A percentile compares a stretch with the other conserved stretches of the same genome.
These are phyloP conservation scores for Phytopythium chamaehyphon DNA, from an alignment of 352 stramenopile genomes.

Conservation along the genomic window DNA sequence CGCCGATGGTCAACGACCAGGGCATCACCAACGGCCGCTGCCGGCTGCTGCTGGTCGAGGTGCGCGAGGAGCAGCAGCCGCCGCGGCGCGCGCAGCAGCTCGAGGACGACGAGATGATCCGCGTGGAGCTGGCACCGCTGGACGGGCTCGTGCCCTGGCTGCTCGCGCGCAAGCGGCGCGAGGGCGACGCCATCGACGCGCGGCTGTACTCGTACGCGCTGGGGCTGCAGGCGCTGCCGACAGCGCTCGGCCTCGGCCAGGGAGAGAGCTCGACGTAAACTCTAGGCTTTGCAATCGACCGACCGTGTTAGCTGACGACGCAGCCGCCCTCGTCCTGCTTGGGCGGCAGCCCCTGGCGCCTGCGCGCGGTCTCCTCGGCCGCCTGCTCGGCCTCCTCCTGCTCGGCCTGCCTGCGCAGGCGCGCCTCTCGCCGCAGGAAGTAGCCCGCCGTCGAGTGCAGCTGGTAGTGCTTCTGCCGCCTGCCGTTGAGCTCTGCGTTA, in stretches of 20 bases:
- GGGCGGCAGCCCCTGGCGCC: slow-evolving; percentile 4
- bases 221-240: slow-evolving; percentile 33
- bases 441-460: slow-evolving; percentile 58
- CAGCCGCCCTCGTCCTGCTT: slow-evolving; percentile 14
- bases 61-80: slow-evolving; percentile 36
- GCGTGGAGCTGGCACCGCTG: slow-evolving; percentile 53
- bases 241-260: slow-evolving; percentile 6
- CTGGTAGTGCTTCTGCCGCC: slow-evolving; percentile 72
- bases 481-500: slow-evolving; percentile 10
- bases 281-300: neutral
- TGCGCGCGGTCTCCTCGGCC: slow-evolving; percentile 13
- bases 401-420: slow-evolving; percentile 41
- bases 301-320: slow-evolving; percentile 18
- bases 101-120: slow-evolving; percentile 70
- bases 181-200: slow-evolving; percentile 51
- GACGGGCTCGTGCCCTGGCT: slow-evolving; percentile 67
- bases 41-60: slow-evolving; percentile 57
- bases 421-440: slow-evolving; percentile 66
- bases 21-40: slow-evolving; percentile 73
- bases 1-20: slow-evolving; percentile 80
- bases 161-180: slow-evolving; percentile 21
- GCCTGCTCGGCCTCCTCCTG: slow-evolving; percentile 34
- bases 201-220: slow-evolving; percentile 58
- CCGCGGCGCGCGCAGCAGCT: slow-evolving; percentile 34
- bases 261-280: neutral